Conservation (phyloP, 192 early-diverging fungal species). For the Phlyctochytrium bullatum region DNA sequence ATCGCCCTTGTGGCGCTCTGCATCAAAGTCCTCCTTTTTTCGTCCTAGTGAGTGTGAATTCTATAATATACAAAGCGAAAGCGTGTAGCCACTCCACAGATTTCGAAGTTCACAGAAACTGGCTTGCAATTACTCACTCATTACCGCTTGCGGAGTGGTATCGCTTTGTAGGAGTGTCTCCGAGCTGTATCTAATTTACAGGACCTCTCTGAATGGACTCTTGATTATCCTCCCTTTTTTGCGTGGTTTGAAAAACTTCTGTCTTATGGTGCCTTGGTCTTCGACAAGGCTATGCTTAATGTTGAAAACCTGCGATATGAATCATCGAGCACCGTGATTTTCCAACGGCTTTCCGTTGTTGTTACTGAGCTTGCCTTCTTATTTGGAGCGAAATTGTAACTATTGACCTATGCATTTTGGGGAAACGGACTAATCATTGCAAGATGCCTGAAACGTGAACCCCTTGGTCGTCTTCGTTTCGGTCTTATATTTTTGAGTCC, state of each 20-base stretch:
- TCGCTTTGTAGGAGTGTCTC: conserved; percentile 54
- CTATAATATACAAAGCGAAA: not conserved
- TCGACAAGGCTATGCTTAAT: conserved; percentile 77
- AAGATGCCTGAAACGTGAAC: not conserved
- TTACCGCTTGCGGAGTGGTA: conserved; percentile 86
- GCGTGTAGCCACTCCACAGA: conserved; percentile 73
- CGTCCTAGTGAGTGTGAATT: conserved; percentile 4
- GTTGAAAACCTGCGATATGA: conserved; percentile 68
- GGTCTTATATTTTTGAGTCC: conserved; percentile 42
- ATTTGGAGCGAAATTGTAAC: too few species aligned
- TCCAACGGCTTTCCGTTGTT: conserved; percentile 83
- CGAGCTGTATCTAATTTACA: conserved; percentile 26
- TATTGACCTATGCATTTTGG: too few species aligned
- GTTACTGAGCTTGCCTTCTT: conserved; percentile 77
- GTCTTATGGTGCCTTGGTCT: conserved; percentile 52
- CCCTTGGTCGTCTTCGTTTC: too few species aligned
- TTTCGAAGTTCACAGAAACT: conserved; percentile 98
- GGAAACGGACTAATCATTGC: too few species aligned
- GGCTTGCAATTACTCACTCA: conserved; percentile 89
- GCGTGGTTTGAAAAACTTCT: conserved; percentile 91
- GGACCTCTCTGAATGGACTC: conserved; percentile 84
- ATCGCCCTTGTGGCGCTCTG: too few species aligned
- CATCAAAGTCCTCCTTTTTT: conserved; percentile 8
- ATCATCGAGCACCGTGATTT: conserved; percentile 65
- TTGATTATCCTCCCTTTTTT: conserved; percentile 98